These are phyloP conservation scores for Panaeolus cyanescens DNA, from an alignment of 768 basidiomycete species.

Conservation along the genomic window DNA sequence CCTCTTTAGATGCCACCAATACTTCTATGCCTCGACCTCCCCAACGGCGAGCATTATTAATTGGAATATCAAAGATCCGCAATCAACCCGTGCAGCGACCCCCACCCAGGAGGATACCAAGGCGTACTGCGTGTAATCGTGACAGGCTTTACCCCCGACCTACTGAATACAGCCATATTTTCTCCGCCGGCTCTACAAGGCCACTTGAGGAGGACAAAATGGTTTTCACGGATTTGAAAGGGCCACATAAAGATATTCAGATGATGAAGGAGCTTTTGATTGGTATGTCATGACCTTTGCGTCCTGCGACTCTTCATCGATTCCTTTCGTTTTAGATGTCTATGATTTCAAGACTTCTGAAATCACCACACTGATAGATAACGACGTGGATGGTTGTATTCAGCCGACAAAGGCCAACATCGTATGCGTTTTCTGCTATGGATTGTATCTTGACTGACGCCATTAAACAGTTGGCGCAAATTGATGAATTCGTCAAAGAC, in stretches of 20 bases:
- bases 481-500: conserved; percentile 1
- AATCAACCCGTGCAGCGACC: background rate
- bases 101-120: background rate
- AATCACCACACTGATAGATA: conserved; percentile 5
- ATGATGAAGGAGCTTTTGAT: conserved; percentile 3
- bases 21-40: too few species aligned
- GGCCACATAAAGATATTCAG: conserved; percentile 2
- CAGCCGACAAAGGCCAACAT: conserved; percentile 5
- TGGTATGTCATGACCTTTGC: background rate
- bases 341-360: background rate
- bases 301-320: background rate
- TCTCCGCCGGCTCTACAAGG: background rate
- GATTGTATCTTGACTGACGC: background rate
- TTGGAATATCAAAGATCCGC: background rate
- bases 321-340: background rate
- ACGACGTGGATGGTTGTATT: conserved; percentile 1
- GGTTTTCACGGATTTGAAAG: background rate
- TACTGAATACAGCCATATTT: background rate
- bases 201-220: background rate
- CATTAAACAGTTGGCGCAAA: background rate
- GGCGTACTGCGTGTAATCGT: background rate
- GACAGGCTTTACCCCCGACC: background rate
- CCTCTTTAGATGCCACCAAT: too few species aligned
- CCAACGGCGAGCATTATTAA: background rate
- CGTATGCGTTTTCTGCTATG: background rate